Base-by-base conservation (phyloP, 129 eudicot species). In the Arctium minus region DNA sequence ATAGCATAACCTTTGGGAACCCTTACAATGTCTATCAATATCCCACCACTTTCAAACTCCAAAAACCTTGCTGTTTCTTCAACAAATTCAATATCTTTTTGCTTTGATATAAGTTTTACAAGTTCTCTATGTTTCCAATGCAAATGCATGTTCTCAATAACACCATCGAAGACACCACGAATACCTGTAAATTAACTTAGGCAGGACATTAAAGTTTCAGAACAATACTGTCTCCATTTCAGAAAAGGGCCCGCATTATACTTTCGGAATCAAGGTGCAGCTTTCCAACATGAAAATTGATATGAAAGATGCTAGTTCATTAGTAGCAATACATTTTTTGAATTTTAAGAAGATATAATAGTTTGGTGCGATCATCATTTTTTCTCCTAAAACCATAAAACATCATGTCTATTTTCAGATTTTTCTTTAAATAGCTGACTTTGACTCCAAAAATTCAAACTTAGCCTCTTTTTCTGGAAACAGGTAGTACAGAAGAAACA, bases 81-180 rank as follows among this genome's bases (percentile, higher is more conserved):
- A 74, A 90, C 99, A 88, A 91, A 96, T 18, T 92, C 92, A 32
- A 83, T 75, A 80, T 86, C 96, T 74, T 93, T 96, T 77, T 91
- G 97, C 84, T 96, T 96, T 56, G 97, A 89, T 81, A 96, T 93
- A 75, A 96, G 88, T 83, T 96, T 96, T 27, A 96, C 99, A 75
- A 96, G 93, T 74, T 96, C 99, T 82, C 99, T 90, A 87, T 96
- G 97, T 78, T 96, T 96, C 99, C 99, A 96, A 11, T 96, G 99
- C 72, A 96, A 80, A 86, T 96, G 99, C 99, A 96, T 93, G 91
- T 96, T 96, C 85, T 96, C 99, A 31, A 96, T 93, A 81, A 96
- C 99, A 42, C 99, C 99, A 83, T 96, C 99, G 79, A 96, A 96
- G 39, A 96, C 96, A 76, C 99, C 99, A 85, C 99, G 99, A 80